These are phyloP conservation scores for Solanum aculeatissimum DNA, from an alignment of 305 asterid species.

Conservation along the genomic window DNA sequence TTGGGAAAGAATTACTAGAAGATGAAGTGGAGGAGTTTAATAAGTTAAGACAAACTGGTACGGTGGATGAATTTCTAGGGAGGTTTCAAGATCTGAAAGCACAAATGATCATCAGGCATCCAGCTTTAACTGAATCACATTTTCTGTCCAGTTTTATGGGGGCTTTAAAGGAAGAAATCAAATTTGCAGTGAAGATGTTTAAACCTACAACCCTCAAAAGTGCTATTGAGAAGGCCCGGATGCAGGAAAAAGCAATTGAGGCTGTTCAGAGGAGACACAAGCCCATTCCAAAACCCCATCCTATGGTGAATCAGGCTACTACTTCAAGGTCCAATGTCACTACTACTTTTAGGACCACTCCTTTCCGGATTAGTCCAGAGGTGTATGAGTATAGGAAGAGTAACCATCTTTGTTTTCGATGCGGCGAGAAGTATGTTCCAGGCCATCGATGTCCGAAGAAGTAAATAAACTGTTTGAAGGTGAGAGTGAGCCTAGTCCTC, in stretches of 20 bases:
- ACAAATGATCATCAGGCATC: neutral
- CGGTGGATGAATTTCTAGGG: neutral
- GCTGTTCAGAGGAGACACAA: neutral
- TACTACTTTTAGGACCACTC: too few species aligned
- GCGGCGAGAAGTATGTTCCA: too few species aligned
- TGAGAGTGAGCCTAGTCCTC: neutral
- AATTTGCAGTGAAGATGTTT: neutral
- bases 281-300: neutral
- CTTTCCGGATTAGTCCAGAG: neutral
- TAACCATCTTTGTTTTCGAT: too few species aligned
- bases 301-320: neutral
- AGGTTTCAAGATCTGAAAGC: neutral
- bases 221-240: neutral
- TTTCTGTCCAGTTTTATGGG: neutral
- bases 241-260: neutral
- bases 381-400: too few species aligned
- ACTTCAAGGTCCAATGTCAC: neutral
- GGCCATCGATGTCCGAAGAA: neutral
- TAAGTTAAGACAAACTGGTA: neutral
- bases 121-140: neutral
- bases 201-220: neutral
- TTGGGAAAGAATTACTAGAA: too few species aligned
- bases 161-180: neutral
- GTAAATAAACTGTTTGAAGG: fast-evolving
- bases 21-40: neutral